Evolutionary conservation across 2,329 filamentous ascomycete species (phyloP), one percentile per base, ranked within the genome.

Genomic region (Hyphodiscus sp.): DNA sequence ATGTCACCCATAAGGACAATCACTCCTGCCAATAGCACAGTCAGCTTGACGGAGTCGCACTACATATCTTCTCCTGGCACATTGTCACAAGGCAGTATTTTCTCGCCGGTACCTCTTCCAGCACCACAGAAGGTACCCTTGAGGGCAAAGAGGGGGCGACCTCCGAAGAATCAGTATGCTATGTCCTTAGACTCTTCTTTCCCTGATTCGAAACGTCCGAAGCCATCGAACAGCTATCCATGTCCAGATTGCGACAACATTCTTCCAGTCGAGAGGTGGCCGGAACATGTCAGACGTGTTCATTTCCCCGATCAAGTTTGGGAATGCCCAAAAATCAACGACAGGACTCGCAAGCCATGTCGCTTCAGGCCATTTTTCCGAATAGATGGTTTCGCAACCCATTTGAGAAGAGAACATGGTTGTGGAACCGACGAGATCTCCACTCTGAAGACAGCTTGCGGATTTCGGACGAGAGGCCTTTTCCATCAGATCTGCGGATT

Each of bases 401-500:
- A 56, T 23, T 33, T 56, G 19, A 47, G 16, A 20, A 19, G 47
- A 16, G 54, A 47, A 38, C 54, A 56, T 30, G 9, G 44, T 7
- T 52, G 50, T 19, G n/a, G 33, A 15, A 26, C 41, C 26, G 2
- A 30, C 13, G 54, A 56, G 38, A 33, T 56, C 5, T 41, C 10
- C n/a, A 20, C 29, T 20, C 47, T 56, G 7, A 56, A 56, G 30
- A 41, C 13, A 16, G 41, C 33, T 18, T 56, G 50, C 54, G 52
- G 52, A 44, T 56, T 53, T 29, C 38, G 23, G 41, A 50, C 52
- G 5, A 23, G 16, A 1, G 44, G 41, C 20, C 52, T 56, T 47
- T 56, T 50, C 47, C 54, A 56, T 29, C 52, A 52, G 26, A 48
- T 30, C 9, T 56, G 54, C 41, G 54, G 54, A 16, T 43, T 56